phyloP scores from a whole-genome alignment of 192 early-diverging fungal species.

The Coemansia sp. region DNA sequence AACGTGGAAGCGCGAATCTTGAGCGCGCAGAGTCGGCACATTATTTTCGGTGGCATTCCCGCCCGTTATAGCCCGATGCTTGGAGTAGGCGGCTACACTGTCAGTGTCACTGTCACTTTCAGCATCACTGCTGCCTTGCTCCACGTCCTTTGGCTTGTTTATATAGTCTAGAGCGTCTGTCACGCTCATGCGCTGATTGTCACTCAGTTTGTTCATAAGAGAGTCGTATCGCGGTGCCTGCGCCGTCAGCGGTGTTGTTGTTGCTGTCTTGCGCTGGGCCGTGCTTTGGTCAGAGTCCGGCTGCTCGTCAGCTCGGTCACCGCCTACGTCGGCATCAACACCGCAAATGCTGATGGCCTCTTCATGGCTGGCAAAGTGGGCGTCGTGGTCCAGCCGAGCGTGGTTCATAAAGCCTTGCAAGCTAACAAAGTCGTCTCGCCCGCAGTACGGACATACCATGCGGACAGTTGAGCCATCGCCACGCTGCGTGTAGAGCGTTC shows the following conservation, averaged over 20 bases:
- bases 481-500: constrained; percentile 39
- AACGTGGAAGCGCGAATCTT: constrained; percentile 75
- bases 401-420: constrained; percentile 90
- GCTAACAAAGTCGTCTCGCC: constrained; percentile 74
- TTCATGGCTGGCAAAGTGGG: constrained; percentile 75
- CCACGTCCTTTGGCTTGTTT: constrained; percentile 1
- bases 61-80: constrained; percentile 42
- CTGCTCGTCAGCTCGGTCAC: constrained; percentile 4
- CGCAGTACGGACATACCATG: constrained; percentile 78
- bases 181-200: constrained; percentile 27
- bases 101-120: constrained; percentile 25
- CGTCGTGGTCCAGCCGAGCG: constrained; percentile 70
- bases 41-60: constrained; percentile 15
- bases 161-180: constrained; percentile 60
- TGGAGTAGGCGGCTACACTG: constrained; percentile 16
- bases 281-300: background rate
- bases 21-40: constrained; percentile 21
- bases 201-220: constrained; percentile 26
- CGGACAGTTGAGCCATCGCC: constrained; percentile 60
- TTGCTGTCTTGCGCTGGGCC: background rate
- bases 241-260: background rate
- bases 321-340: constrained; percentile 52
- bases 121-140: constrained; percentile 15
- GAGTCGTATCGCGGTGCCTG: constrained; percentile 4
- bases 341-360: constrained; percentile 79